Percentiles rank a stretch among this genome's conserved stretches.
phyloP scores from a whole-genome alignment of 306 rosid genomes.

The Cicer judaicum region DNA sequence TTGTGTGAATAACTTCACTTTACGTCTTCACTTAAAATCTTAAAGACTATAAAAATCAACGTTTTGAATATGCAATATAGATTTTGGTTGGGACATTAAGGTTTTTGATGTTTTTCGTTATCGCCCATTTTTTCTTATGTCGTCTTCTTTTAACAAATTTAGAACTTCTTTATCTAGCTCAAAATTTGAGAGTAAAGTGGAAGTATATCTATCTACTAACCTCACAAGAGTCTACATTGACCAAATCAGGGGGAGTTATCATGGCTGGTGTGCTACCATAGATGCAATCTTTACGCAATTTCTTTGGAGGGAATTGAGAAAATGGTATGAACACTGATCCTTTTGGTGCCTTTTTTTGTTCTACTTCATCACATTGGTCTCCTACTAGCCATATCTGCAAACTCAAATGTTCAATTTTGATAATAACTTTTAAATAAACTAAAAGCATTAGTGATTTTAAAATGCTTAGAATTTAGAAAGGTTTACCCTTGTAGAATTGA shows the following conservation, averaged over 20 bases:
- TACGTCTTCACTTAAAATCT: not conserved
- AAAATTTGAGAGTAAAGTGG: not conserved
- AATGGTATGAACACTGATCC: conserved; percentile 76
- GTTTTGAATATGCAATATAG: too few relatives aligned
- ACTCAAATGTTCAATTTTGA: not conserved
- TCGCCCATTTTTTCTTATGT: not conserved
- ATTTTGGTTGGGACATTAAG: not conserved
- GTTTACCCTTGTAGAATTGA: conserved; percentile 53
- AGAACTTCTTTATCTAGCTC: not conserved
- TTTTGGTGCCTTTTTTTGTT: conserved; percentile 72
- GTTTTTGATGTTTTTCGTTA: not conserved
- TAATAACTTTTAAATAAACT: not conserved
- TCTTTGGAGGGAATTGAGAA: conserved; percentile 74
- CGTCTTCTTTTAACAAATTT: not conserved
- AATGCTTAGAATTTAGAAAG: not conserved
- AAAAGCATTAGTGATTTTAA: not conserved
- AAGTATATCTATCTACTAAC: conserved; percentile 36
- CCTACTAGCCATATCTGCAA: conserved; percentile 78
- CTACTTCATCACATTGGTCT: conserved; percentile 53
- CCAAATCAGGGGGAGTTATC: conserved; percentile 58
- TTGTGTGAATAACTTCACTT: not conserved
- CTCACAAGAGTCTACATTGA: conserved; percentile 82
- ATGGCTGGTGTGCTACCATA: conserved; percentile 78
- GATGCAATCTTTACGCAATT: conserved; percentile 69
- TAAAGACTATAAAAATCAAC: not conserved